Conservation (phyloP, 352 stramenopile species). For the Pythium aphanidermatum region DNA sequence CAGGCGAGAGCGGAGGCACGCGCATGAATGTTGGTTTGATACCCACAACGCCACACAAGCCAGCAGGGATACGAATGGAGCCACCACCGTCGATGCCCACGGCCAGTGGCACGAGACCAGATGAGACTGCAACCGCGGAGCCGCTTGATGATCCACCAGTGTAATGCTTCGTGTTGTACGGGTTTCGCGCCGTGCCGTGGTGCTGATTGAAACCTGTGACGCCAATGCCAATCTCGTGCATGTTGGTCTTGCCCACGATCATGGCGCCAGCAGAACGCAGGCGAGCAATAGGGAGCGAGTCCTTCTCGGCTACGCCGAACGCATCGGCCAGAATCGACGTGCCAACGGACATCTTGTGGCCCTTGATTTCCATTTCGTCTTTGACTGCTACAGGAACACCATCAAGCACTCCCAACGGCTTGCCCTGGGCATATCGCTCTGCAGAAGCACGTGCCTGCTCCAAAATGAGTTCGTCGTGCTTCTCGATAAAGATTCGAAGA, state of each 20-base stretch:
- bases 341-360: slow-evolving; percentile 59
- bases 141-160: slow-evolving; percentile 89
- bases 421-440: slow-evolving; percentile 58
- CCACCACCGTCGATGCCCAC: slow-evolving; percentile 86
- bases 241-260: slow-evolving; percentile 86
- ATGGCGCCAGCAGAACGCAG: slow-evolving; percentile 74
- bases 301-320: slow-evolving; percentile 27
- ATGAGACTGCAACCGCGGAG: slow-evolving; percentile 80
- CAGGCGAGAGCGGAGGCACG: slow-evolving; percentile 45
- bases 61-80: slow-evolving; percentile 87
- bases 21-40: slow-evolving; percentile 85
- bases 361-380: slow-evolving; percentile 75
- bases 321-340: slow-evolving; percentile 71
- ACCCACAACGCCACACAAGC: slow-evolving; percentile 84
- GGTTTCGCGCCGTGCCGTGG: slow-evolving; percentile 71
- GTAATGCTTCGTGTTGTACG: slow-evolving; percentile 81
- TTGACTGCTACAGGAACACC: slow-evolving; percentile 87
- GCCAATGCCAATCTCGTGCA: slow-evolving; percentile 81
- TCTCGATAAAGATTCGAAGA: slow-evolving; percentile 70
- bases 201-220: slow-evolving; percentile 79
- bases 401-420: slow-evolving; percentile 73
- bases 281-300: slow-evolving; percentile 49
- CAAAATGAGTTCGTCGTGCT: slow-evolving; percentile 66
- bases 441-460: slow-evolving; percentile 56
- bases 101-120: slow-evolving; percentile 83